These are phyloP conservation scores for Coprinellus micaceus DNA, from an alignment of 768 basidiomycete genomes.

Conservation along the genomic window DNA sequence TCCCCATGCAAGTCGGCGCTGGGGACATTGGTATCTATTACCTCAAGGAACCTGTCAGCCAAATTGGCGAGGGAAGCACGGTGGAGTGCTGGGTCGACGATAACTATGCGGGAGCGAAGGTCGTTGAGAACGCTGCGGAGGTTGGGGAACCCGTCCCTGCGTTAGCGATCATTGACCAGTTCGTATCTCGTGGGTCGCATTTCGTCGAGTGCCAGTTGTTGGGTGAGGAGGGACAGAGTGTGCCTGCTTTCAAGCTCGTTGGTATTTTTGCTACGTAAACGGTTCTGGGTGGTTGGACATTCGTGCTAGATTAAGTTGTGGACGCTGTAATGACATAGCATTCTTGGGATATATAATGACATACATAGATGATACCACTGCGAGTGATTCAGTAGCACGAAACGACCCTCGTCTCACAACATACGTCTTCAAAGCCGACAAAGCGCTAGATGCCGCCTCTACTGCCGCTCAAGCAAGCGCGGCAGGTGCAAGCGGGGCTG, in stretches of 20 bases:
- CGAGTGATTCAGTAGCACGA: no score
- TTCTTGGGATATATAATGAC: no score
- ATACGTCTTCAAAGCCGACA: conserved; percentile 96
- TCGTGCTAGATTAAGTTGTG: no score
- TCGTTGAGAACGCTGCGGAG: conserved; percentile 75
- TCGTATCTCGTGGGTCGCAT: conserved; percentile 84
- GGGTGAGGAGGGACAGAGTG: conserved; percentile 81
- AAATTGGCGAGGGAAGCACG: conserved; percentile 63
- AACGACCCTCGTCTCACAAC: conserved; percentile 85
- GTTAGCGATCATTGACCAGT: conserved; percentile 85
- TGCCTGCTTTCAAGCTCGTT: conserved; percentile 84
- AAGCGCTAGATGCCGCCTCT: conserved; percentile 67
- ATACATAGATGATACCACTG: no score
- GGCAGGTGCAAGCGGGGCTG: conserved; percentile 12
- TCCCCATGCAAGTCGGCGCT: conserved; percentile 80
- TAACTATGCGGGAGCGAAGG: conserved; percentile 74
- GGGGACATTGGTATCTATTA: conserved; percentile 95
- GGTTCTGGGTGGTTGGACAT: no score
- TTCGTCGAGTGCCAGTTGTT: conserved; percentile 87
- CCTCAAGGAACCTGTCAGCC: conserved; percentile 63
- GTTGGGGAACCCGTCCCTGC: conserved; percentile 57
- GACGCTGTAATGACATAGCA: no score
- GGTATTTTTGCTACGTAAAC: conserved; percentile 79
- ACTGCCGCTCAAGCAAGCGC: conserved; percentile 16
- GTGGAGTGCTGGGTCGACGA: conserved; percentile 98